phyloP scores from a whole-genome alignment of 495 filamentous ascomycete species.

The Lentithecium fluviatile region DNA sequence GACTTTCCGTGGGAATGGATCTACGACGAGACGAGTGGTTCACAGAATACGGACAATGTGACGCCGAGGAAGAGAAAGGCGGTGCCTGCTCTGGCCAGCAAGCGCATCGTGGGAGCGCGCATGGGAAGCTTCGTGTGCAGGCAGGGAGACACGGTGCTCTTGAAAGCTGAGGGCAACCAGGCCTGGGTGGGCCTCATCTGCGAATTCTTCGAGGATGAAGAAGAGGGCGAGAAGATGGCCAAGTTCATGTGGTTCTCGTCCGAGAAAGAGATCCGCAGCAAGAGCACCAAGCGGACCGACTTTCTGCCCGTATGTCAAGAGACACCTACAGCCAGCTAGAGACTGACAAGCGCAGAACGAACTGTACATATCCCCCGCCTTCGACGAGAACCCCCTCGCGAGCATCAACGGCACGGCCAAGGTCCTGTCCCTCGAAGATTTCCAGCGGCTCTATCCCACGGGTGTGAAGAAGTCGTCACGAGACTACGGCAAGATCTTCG shows the following conservation, averaged over 20 bases:
- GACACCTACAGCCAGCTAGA: not conserved
- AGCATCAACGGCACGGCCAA: slow-evolving; percentile 87
- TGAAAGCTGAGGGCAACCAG: slow-evolving; percentile 83
- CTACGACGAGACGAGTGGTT: slow-evolving; percentile 51
- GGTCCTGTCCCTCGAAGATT: slow-evolving; percentile 70
- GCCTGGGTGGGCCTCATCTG: slow-evolving; percentile 89
- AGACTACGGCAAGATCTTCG: slow-evolving; percentile 83
- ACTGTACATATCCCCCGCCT: slow-evolving; percentile 82
- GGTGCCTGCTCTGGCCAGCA: slow-evolving; percentile 1
- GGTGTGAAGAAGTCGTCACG: slow-evolving; percentile 72
- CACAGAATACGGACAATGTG: slow-evolving; percentile 14
- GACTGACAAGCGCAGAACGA: slow-evolving; percentile 62
- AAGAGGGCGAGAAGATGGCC: slow-evolving; percentile 55
- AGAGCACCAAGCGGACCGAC: slow-evolving; percentile 79
- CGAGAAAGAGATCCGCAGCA: slow-evolving; percentile 79
- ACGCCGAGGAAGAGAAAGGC: slow-evolving; percentile 34
- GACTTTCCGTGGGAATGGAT: slow-evolving; percentile 95
- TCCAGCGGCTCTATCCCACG: slow-evolving; percentile 65
- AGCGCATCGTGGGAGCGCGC: slow-evolving; percentile 69
- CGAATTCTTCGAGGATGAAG: slow-evolving; percentile 59
- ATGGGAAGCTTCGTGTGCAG: slow-evolving; percentile 82
- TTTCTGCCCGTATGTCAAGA: slow-evolving; percentile 57
- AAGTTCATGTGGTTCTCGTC: slow-evolving; percentile 92
- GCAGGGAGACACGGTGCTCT: slow-evolving; percentile 77
- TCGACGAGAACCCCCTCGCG: slow-evolving; percentile 79